Base-by-base conservation (phyloP, 208 protist species). In the Trypanosomatidae sp. region DNA sequence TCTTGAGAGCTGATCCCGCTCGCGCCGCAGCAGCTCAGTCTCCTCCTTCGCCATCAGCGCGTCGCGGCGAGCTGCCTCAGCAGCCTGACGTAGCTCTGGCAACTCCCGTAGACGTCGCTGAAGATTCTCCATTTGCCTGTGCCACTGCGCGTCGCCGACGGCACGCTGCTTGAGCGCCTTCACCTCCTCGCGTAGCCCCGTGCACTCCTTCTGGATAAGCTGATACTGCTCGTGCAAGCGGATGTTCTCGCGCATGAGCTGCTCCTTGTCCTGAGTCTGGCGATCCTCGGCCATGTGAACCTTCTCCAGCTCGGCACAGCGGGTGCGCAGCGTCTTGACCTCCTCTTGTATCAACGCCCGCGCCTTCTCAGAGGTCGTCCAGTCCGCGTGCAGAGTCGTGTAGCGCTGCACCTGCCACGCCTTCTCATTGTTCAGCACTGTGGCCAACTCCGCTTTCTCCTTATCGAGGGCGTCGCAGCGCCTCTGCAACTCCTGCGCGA, bases 141-240 rank as follows among this genome's bases (percentile, higher is more conserved):
- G 53, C 50, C 91, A 71, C 64, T 83, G 77, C 39, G 80, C 80
- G 19, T 55, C 66, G 46, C 59, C 80, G 33, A 82, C 68, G 13
- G 73, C 17, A 52, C 80, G 77, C 44, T 62, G 53, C 36, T 70
- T 60, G n/a, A 90, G 64, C 28, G 67, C 58, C 65, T 83, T 81
- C 53, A 88, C 33, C 59, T 81, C 73, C 69, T 92, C 84, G 17
- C 71, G 74, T 56, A 92, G 75, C 12, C 55, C n/a, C 41, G 77
- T 64, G 69, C 81, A 86, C 78, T 95, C 86, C 12, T 69, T 70
- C 60, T 90, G 84, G 39, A 88, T 76, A 44, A 79, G 73, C 53
- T 85, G 76, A 77, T 92, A 87, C 78, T 83, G 83, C 70, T 87
- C 84, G 39, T 94, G 89, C 59, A 95, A 73, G 3, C 83, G 84